Percentiles rank a stretch among this genome's conserved stretches.
Evolutionary conservation across 1,284 basidiomycete genomes (phyloP).

Genomic region (Pisolithus thermaeus): DNA sequence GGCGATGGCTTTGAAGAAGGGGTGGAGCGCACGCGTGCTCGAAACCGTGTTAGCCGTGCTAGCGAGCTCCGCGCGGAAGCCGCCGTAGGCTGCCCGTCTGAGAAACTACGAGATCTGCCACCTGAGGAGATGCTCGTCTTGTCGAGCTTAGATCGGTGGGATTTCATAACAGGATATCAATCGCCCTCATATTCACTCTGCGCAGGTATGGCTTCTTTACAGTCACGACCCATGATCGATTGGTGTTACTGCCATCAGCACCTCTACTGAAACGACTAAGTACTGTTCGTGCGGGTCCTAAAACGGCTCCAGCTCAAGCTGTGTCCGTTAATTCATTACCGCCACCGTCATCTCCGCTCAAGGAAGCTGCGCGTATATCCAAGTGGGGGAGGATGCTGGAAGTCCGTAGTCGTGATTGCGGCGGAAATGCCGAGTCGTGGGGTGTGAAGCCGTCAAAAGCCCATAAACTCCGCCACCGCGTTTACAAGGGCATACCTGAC

Average conservation of each 20-base stretch:
- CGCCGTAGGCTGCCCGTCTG: constrained; percentile 49
- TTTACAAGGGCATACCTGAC: constrained; percentile 96
- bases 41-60: constrained; percentile 53
- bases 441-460: constrained; percentile 57
- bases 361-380: constrained; percentile 67
- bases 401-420: constrained; percentile 60
- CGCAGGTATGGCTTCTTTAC: constrained; percentile 82
- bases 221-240: constrained; percentile 69
- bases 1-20: constrained; percentile 92
- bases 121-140: constrained; percentile 64
- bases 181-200: constrained; percentile 14
- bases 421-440: constrained; percentile 79
- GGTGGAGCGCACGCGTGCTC: constrained; percentile 87
- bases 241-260: constrained; percentile 59
- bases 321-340: constrained; percentile 43
- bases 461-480: constrained; percentile 61
- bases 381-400: constrained; percentile 91
- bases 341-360: constrained; percentile 41
- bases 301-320: constrained; percentile 34
- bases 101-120: constrained; percentile 56
- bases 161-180: constrained; percentile 7
- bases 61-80: constrained; percentile 52
- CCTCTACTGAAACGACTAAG: constrained; percentile 61
- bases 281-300: constrained; percentile 39
- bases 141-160: constrained; percentile 76